Conservation (phyloP, 2,329 filamentous ascomycete genomes). For the Pseudopithomyces maydicus region DNA sequence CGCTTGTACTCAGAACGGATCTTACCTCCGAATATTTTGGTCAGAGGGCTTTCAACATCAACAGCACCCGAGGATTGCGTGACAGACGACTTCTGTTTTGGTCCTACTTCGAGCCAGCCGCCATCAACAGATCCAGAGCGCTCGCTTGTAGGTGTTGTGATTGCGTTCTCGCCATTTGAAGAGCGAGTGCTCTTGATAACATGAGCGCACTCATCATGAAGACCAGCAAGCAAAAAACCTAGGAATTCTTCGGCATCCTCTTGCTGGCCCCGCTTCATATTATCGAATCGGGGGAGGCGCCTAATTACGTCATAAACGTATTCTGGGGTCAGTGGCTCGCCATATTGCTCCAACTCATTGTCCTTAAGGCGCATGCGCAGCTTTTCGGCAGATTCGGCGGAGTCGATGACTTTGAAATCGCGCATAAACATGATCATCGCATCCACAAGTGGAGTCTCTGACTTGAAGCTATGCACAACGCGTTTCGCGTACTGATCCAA, state of each 20-base stretch:
- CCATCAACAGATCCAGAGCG: constrained; percentile 56
- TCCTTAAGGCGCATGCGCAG: constrained; percentile 76
- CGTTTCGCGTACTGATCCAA: constrained; percentile 84
- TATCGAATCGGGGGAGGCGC: constrained; percentile 82
- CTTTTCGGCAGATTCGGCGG: constrained; percentile 74
- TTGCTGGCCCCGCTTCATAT: constrained; percentile 95
- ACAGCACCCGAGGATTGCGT: constrained; percentile 83
- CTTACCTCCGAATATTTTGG: constrained; percentile 92
- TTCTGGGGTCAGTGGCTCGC: constrained; percentile 88
- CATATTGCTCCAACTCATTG: constrained; percentile 85
- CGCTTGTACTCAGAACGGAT: constrained; percentile 88
- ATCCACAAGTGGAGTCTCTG: constrained; percentile 90
- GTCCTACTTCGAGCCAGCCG: constrained; percentile 94
- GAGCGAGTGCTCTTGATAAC: constrained; percentile 66
- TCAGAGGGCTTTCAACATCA: constrained; percentile 78
- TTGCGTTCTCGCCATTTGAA: constrained; percentile 27
- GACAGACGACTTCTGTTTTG: constrained; percentile 83
- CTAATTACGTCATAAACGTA: constrained; percentile 95
- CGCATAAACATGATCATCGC: constrained; percentile 97
- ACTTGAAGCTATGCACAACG: constrained; percentile 90
- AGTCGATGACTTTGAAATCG: constrained; percentile 85
- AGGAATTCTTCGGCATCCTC: constrained; percentile 98
- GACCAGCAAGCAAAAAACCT: constrained; percentile 86
- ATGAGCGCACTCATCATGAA: constrained; percentile 88
- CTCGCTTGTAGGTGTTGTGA: constrained; percentile 53